Percentiles rank a stretch among this genome's conserved stretches.
Conservation (phyloP, 192 early-diverging fungal genomes). For the Obelidium mucronatum region DNA sequence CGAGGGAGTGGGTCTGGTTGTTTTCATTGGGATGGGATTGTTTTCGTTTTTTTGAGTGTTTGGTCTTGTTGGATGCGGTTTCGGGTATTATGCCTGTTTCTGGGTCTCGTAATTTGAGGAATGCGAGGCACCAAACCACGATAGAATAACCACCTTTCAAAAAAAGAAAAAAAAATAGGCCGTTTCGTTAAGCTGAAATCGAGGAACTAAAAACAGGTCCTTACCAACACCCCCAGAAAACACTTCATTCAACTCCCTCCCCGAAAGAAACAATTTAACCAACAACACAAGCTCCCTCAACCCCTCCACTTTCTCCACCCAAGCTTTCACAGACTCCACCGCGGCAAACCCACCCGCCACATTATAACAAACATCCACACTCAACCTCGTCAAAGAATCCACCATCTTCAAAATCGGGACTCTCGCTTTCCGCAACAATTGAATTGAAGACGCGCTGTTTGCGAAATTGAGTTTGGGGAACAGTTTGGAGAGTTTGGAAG, state of each 20-base stretch:
- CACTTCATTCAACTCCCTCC: constrained; percentile 13
- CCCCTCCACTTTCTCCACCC: constrained; percentile 12
- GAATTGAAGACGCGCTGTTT: not conserved
- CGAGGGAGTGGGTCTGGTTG: not conserved
- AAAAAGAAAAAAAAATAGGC: not conserved
- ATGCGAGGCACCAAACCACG: constrained; percentile 15
- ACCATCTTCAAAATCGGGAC: constrained; percentile 32
- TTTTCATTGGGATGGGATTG: not conserved
- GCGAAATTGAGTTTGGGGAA: not conserved
- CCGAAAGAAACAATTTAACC: constrained; percentile 15
- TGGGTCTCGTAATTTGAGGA: constrained; percentile 9
- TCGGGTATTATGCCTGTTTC: not conserved
- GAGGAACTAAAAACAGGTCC: no score
- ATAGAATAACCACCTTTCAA: constrained; percentile 19
- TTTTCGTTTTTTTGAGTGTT: not conserved
- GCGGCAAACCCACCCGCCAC: not conserved
- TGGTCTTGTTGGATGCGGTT: not conserved
- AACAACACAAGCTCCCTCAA: constrained; percentile 25
- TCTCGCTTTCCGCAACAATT: not conserved
- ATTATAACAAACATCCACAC: constrained; percentile 26
- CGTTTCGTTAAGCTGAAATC: not conserved
- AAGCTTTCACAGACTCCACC: constrained; percentile 7
- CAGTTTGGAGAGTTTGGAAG: constrained; percentile 32
- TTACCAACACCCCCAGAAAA: constrained; percentile 29
- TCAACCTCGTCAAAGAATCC: constrained; percentile 10